Evolutionary conservation across 1,284 basidiomycete species (phyloP).

Genomic region (Cryptococcus amylolentus): DNA sequence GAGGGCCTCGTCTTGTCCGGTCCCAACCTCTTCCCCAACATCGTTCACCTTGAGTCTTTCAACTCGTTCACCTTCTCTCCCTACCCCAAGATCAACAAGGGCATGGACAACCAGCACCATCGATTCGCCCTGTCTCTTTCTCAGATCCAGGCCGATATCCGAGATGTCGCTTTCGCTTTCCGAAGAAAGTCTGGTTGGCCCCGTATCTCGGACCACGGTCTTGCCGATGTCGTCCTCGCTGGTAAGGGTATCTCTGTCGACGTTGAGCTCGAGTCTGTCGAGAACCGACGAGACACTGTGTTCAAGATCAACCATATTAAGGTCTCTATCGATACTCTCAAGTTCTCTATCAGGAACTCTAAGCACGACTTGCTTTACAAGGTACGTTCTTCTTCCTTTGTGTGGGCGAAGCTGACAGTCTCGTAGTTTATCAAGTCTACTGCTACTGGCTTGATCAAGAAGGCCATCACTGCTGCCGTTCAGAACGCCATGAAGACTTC

Average conservation of each 20-base stretch:
- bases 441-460: conserved; percentile 70
- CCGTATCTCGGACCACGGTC: conserved; percentile 76
- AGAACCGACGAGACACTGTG: conserved; percentile 37
- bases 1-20: conserved; percentile 76
- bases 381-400: conserved; percentile 53
- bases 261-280: conserved; percentile 50
- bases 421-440: conserved; percentile 34
- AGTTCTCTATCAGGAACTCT: conserved; percentile 83
- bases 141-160: conserved; percentile 77
- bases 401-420: neutral
- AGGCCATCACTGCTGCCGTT: conserved; percentile 81
- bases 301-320: conserved; percentile 56
- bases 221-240: conserved; percentile 84
- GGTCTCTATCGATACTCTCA: conserved; percentile 61
- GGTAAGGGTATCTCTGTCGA: conserved; percentile 58
- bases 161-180: conserved; percentile 86
- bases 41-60: conserved; percentile 73
- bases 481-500: conserved; percentile 71
- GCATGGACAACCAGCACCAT: conserved; percentile 51
- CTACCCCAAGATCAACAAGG: conserved; percentile 57
- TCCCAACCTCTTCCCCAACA: conserved; percentile 58
- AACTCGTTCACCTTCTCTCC: conserved; percentile 82
- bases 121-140: conserved; percentile 66
- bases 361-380: conserved; percentile 92
- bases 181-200: conserved; percentile 47